phyloP scores from a whole-genome alignment of 371 early-diverging fungal species.

The Mortierella sp. region DNA sequence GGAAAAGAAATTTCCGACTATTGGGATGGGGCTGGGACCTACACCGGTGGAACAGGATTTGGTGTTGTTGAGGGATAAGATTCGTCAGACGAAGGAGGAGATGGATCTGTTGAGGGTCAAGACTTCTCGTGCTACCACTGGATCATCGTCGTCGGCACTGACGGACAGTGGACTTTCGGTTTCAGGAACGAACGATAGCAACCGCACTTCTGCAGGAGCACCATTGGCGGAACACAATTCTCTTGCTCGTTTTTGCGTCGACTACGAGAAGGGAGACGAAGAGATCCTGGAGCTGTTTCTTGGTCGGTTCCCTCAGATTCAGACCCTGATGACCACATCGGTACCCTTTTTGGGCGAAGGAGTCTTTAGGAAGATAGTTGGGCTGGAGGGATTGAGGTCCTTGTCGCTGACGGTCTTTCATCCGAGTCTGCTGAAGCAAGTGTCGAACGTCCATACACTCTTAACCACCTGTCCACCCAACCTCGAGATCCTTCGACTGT shows the following conservation, averaged over 20 bases:
- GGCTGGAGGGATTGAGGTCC: neutral
- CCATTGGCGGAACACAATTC: neutral
- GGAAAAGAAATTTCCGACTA: neutral
- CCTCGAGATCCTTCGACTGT: constrained; percentile 4
- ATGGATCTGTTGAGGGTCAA: neutral
- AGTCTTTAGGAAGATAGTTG: neutral
- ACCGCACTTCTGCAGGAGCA: neutral
- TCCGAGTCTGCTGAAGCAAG: neutral
- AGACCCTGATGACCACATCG: neutral
- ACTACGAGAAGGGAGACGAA: neutral
- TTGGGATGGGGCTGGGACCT: neutral
- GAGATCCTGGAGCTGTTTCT: neutral
- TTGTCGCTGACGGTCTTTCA: neutral
- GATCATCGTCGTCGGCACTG: no score
- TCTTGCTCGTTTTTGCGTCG: neutral
- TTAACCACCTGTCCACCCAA: neutral
- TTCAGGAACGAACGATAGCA: neutral
- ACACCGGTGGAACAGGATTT: neutral
- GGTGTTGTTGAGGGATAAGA: neutral
- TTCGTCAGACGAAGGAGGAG: neutral
- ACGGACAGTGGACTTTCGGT: no score
- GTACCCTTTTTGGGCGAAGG: neutral
- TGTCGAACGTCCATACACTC: neutral
- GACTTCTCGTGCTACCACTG: no score
- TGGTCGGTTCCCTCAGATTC: neutral